Evolutionary conservation across 176 grass and related monocot genomes (phyloP), one percentile per base, ranked within the genome.

Genomic region (Oryza meyeriana): DNA sequence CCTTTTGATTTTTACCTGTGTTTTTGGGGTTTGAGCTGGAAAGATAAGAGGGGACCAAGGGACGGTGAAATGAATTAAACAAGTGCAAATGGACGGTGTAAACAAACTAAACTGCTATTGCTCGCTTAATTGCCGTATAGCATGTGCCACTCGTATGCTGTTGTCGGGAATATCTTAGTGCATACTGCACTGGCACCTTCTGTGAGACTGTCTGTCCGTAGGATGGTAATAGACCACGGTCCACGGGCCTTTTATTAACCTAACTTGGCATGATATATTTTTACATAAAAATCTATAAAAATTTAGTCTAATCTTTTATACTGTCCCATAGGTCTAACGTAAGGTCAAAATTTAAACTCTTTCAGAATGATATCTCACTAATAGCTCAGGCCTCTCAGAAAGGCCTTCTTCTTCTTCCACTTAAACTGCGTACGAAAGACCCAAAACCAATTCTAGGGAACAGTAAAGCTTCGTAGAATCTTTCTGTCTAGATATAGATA

Each of bases 141-240:
- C 22, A 67, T 22, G 36, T 18, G 66, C 1, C 24, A 66, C 6
- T 30, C 48, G 34, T 59, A 50, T 68, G 66, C 35, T 17, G 0
- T 71, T 81, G 79, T 59, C 79, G 50, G 66, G 79, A 65, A 78
- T 78, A 78, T 78, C 65, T 18, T 44, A 31, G 36, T 29, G 27
- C 52, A 58, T 18, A 4, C 18, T 7, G 0, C 34, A 55, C 34
- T 33, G 30, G 27, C 1, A 65, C 8, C 2, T 32, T 16, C 17
- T 18, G 2, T n/a, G n/a, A n/a, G n/a, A n/a, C n/a, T n/a, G n/a
- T n/a, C n/a, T n/a, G n/a, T n/a, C n/a, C n/a, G n/a, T n/a, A n/a
- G n/a, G n/a, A n/a, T n/a, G n/a, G n/a, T n/a, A n/a, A n/a, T n/a
- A n/a, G n/a, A n/a, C n/a, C n/a, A n/a, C n/a, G n/a, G n/a, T n/a